Evolutionary conservation across 495 filamentous ascomycete genomes (phyloP).

Genomic region (Pseudevernia furfuracea): DNA sequence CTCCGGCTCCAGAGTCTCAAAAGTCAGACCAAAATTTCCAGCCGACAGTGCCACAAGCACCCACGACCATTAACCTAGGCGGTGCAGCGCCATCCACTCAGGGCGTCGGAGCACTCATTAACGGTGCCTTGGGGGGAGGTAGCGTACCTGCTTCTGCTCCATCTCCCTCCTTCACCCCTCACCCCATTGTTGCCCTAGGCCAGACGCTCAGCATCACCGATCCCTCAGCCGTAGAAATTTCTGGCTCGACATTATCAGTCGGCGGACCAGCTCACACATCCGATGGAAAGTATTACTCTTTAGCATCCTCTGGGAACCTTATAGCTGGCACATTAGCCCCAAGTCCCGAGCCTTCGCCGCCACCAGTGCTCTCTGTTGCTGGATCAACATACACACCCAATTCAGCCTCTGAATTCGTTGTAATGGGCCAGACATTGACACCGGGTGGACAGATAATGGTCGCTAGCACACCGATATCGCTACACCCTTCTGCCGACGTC

Average conservation of each 20-base stretch:
- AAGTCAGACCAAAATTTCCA: neutral
- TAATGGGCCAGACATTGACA: constrained; percentile 13
- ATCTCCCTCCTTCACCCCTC: constrained; percentile 2
- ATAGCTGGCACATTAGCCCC: constrained; percentile 15
- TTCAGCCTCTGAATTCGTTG: constrained; percentile 2
- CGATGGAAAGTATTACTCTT: constrained; percentile 17
- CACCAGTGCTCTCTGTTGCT: constrained; percentile 8
- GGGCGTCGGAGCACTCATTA: constrained; percentile 3
- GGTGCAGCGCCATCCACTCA: constrained; percentile 4
- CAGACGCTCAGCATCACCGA: constrained; percentile 7
- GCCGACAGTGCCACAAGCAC: constrained; percentile 6
- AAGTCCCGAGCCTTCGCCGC: neutral
- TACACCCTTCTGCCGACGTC: neutral
- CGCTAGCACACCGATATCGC: constrained; percentile 3
- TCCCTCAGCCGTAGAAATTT: constrained; percentile 12
- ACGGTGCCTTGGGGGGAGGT: constrained; percentile 4
- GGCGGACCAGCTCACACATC: constrained; percentile 12
- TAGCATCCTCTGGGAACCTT: constrained; percentile 10
- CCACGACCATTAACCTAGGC: constrained; percentile 13
- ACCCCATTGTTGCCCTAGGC: neutral
- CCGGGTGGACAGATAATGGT: constrained; percentile 13
- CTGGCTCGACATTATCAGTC: constrained; percentile 11
- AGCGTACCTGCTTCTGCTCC: neutral
- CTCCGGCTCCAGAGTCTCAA: neutral
- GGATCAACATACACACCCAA: constrained; percentile 12